Base-by-base conservation (phyloP, 495 filamentous ascomycete species). In the Tetracladium setigerum region DNA sequence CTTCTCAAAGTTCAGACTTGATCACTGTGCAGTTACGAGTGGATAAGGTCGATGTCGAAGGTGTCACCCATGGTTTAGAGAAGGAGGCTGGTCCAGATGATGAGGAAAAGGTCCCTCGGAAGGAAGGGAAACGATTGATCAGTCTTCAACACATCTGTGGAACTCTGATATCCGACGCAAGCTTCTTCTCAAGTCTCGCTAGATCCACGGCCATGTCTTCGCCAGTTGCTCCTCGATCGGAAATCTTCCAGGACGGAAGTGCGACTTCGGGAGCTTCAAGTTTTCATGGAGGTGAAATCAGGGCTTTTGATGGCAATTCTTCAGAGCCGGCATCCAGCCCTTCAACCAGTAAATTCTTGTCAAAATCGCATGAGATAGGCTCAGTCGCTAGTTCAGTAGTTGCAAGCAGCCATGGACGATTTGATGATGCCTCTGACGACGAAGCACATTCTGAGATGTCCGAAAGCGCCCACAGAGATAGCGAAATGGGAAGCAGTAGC, bases 121-220 rank as follows among this genome's bases (percentile, higher is more conserved):
- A 73, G 57, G 70, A 77, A 38, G 81, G 83, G 32, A 88, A 82
- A 59, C 72, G 86, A 38, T 73, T 77, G 30, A 66, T 92, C 19
- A 74, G 70, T 13, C 61, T 91, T 17, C 68, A 68, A 30, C 77
- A 77, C 44, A 79, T 89, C 46, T 72, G 78, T 30, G 72, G 78
- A 5, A 74, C 75, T 37, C 66, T 92, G 32, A 78, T 87, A 32
- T 84, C 86, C 13, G 84, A 89, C 44, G 76, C 84, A 13, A 72
- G 78, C 35, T 69, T 89, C 0, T 90, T 90, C 52, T 80, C 84
- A 8, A 77, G 75, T 5, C 68, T 86, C 47, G 67, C 74, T 14
- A 72, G 72, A 14, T 82, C 81, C 14, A 72, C 78, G 2, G 76
- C 74, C 2, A 73, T 80, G 56, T 68, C 73, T 4, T 84, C 83